Evolutionary conservation across 371 early-diverging fungal genomes (phyloP).

Genomic region (Dinochytrium kinnereticum): DNA sequence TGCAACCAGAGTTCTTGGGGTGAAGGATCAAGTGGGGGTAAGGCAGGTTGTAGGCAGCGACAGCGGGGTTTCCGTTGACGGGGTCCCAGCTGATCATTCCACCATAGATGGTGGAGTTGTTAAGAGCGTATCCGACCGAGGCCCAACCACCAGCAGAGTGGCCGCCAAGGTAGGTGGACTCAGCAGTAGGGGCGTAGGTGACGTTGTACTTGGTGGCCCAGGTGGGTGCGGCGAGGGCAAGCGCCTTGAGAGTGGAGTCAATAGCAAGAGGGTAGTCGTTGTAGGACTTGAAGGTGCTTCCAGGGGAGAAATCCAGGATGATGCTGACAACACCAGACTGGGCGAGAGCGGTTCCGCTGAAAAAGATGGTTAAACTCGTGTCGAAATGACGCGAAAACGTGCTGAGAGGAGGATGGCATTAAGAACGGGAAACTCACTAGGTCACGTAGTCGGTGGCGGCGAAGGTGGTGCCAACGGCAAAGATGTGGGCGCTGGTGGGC

Average conservation of each 20-base stretch:
- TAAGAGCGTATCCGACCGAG: neutral
- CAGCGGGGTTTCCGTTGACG: neutral
- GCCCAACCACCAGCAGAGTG: constrained; percentile 16
- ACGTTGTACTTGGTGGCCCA: constrained; percentile 8
- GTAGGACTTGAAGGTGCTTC: constrained; percentile 4
- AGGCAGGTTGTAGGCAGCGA: neutral
- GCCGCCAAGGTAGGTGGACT: neutral
- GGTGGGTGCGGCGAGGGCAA: neutral
- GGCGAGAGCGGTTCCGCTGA: neutral
- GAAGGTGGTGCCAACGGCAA: constrained; percentile 14
- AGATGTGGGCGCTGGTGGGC: constrained; percentile 3
- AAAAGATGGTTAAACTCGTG: too few species aligned
- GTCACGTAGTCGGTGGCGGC: constrained; percentile 11
- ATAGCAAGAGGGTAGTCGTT: constrained; percentile 4
- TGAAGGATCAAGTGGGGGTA: neutral
- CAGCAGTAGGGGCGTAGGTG: neutral
- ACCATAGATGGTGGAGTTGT: neutral
- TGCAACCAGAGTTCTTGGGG: neutral
- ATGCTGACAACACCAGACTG: neutral
- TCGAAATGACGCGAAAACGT: too few species aligned
- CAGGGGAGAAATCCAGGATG: constrained; percentile 3
- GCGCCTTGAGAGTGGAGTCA: neutral
- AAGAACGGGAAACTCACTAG: constrained; percentile 1
- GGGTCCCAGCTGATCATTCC: constrained; percentile 8
- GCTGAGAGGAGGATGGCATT: neutral